Conservation (phyloP, 129 eudicot genomes). For the Glebionis coronaria region DNA sequence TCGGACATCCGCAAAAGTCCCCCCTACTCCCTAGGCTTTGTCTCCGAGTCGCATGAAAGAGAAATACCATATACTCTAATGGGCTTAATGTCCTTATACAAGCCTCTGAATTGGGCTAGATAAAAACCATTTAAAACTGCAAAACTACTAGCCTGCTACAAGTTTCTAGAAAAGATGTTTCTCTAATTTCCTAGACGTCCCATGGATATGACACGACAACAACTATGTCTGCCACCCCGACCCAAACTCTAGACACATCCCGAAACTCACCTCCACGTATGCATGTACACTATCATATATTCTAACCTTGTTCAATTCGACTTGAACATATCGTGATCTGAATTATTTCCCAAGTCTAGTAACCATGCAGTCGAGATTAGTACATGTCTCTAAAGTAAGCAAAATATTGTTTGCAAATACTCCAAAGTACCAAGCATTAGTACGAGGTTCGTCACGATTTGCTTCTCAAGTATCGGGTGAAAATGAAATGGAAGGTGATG, state of each 20-base stretch:
- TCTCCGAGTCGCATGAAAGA: too few relatives aligned
- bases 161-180: too few relatives aligned
- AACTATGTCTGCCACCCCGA: neutral
- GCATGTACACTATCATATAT: neutral
- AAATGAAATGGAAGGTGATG: slow-evolving; percentile 6
- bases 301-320: neutral
- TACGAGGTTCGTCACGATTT: neutral
- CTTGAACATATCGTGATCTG: neutral
- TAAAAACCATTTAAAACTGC: too few relatives aligned
- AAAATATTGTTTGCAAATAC: slow-evolving; percentile 3
- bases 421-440: slow-evolving; percentile 8
- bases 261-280: slow-evolving; percentile 3
- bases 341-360: neutral
- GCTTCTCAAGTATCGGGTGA: neutral
- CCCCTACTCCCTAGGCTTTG: too few relatives aligned
- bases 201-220: neutral
- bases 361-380: slow-evolving; percentile 49
- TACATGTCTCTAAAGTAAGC: slow-evolving; percentile 15
- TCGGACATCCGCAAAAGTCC: too few relatives aligned
- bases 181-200: too few relatives aligned
- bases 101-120: too few relatives aligned
- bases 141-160: too few relatives aligned
- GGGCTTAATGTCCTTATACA: too few relatives aligned
- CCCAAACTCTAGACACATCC: slow-evolving; percentile 13
- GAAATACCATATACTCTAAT: too few relatives aligned